These are phyloP conservation scores for Pythium rhizo-oryzae DNA, from an alignment of 352 stramenopile species.

Conservation along the genomic window DNA sequence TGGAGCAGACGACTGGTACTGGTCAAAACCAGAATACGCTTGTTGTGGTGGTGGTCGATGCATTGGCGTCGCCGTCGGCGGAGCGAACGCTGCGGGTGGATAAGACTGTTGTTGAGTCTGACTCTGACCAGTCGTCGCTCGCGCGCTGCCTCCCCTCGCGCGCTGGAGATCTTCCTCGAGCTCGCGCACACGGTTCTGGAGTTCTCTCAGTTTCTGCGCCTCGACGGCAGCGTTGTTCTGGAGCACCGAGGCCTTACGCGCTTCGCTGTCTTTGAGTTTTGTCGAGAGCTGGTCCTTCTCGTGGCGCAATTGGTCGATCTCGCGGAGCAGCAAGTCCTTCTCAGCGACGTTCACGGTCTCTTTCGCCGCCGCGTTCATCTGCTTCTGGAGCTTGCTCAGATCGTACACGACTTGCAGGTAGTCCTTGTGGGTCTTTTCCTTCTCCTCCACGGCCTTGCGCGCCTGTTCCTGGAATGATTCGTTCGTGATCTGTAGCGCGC, in stretches of 20 bases:
- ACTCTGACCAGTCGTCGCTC: too few relatives aligned
- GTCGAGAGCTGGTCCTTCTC: conserved; percentile 36
- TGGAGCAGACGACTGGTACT: background rate
- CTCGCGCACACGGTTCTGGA: conserved; percentile 35
- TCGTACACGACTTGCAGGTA: conserved; percentile 56
- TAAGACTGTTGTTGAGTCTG: background rate
- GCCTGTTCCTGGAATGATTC: conserved; percentile 39
- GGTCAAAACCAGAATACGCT: background rate
- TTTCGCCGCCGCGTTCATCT: conserved; percentile 44
- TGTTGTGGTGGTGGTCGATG: background rate
- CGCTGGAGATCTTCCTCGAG: conserved; percentile 34
- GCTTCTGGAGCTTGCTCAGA: conserved; percentile 46
- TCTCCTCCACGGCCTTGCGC: conserved; percentile 36
- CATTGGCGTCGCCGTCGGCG: conserved; percentile 1
- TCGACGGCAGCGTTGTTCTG: conserved; percentile 27
- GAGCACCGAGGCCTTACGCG: conserved; percentile 13
- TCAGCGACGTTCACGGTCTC: conserved; percentile 33
- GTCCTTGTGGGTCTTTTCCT: conserved; percentile 51
- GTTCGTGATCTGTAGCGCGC: conserved; percentile 38
- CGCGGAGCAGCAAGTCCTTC: conserved; percentile 37
- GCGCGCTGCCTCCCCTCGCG: background rate
- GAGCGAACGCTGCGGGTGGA: background rate
- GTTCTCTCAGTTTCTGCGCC: conserved; percentile 16
- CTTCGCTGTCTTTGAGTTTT: conserved; percentile 36
- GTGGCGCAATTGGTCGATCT: conserved; percentile 36